Conservation (phyloP, 257 asterid genomes). For the Solanum boliviense region DNA sequence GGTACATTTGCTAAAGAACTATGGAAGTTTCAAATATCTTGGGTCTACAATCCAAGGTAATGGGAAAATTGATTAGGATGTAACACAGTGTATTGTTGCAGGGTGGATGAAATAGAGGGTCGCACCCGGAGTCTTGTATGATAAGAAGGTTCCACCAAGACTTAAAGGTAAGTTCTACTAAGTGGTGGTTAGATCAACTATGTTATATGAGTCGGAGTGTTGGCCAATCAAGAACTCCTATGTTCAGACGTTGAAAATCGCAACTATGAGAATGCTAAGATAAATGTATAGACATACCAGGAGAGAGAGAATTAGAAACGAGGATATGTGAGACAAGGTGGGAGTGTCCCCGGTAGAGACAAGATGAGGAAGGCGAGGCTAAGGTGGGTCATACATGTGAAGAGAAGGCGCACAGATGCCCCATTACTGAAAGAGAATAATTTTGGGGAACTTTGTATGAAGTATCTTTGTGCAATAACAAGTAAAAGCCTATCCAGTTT, state of each 20-base stretch:
- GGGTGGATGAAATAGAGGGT: not conserved
- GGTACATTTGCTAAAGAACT: not conserved
- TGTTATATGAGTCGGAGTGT: not conserved
- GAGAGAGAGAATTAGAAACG: not conserved
- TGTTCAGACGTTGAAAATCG: not conserved
- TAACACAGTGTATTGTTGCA: not conserved
- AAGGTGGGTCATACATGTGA: not conserved
- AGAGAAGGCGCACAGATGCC: not conserved
- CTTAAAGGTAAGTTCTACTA: not conserved
- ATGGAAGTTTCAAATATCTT: not conserved
- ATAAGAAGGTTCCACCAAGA: not conserved
- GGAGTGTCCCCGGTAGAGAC: not conserved
- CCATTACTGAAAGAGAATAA: not conserved
- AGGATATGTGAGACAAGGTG: not conserved
- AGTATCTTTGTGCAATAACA: not conserved
- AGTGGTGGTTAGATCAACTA: not conserved
- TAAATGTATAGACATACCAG: not conserved
- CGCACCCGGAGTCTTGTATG: not conserved
- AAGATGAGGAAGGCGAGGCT: not conserved
- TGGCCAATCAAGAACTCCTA: not conserved
- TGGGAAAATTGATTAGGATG: not conserved
- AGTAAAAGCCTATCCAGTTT: not conserved
- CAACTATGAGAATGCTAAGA: not conserved
- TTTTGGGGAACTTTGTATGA: not conserved
- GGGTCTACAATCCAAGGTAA: not conserved